Base-by-base conservation (phyloP, 148 eudicot genomes). In the Rhododendron mucronatum region DNA sequence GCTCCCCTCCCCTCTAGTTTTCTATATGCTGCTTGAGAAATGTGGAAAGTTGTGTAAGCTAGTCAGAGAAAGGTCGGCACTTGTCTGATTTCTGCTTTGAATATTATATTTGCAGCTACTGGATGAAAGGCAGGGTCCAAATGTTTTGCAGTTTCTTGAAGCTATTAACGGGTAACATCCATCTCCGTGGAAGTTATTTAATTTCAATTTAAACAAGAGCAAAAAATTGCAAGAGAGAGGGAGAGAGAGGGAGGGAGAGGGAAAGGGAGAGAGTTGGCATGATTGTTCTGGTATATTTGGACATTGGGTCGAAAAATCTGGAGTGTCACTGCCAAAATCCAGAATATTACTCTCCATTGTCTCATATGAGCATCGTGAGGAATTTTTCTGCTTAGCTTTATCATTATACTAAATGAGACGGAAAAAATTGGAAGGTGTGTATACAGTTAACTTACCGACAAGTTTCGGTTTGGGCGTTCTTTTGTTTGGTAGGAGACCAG, bases 121-220 rank as follows among this genome's bases (percentile, higher is more conserved):
- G 87, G 93, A 93, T 76, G 96, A 94, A 91, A 88, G 92, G 86
- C 95, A 93, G 86, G 89, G 96, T 88, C 87, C 85, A 77, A 95
- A 96, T 83, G 94, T 96, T 59, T 85, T 95, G 89, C 93, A 91
- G 82, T 92, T 92, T 90, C 93, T 96, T 78, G 95, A 96, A 88
- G 97, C 98, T 84, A 87, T 96, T 77, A 96, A 93, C 71, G 93
- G 92, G 99, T 96, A 92, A 84, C 74, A 53, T 61, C 81, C 75
- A 0, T 51, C 71, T 6, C 13, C 65, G 8, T 81, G 2, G 45
- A 50, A 45, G 48, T 65, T 41, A 11, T 12, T 57, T 76, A 39
- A 18, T 86, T 69, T 81, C 45, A 57, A 83, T 18, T 41, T 78
- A 12, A 26, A 74, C 50, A 18, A 86, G 7, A 48, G 80, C 73